phyloP scores from a whole-genome alignment of 345 rosid species.

The Abelmoschus esculentus region DNA sequence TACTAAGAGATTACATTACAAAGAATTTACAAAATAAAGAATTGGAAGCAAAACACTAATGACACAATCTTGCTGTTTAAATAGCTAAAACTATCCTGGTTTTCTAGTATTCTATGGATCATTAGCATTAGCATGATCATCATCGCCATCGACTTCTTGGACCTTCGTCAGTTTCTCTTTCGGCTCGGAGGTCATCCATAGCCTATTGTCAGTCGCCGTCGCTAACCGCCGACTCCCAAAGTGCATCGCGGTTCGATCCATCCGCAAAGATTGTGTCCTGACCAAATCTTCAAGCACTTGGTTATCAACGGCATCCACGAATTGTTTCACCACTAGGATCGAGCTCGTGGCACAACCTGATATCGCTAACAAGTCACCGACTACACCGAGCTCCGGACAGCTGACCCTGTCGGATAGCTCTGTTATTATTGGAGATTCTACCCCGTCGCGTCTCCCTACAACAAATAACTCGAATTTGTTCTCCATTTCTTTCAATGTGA shows the following conservation, averaged over 20 bases:
- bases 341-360: constrained; percentile 70
- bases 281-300: background rate
- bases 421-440: constrained; percentile 55
- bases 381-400: constrained; percentile 86
- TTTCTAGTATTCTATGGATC: background rate
- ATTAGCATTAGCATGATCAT: background rate
- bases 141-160: background rate
- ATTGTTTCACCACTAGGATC: constrained; percentile 81
- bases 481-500: constrained; percentile 61
- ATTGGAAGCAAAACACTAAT: background rate
- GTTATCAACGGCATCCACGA: background rate
- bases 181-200: background rate
- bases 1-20: background rate
- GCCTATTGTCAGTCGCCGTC: background rate
- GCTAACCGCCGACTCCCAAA: background rate
- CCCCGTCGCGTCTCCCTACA: constrained; percentile 85
- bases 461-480: constrained; percentile 60
- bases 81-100: background rate
- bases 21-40: too few relatives aligned
- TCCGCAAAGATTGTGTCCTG: background rate
- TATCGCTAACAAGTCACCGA: constrained; percentile 79
- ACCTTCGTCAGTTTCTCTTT: background rate
- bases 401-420: constrained; percentile 82
- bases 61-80: background rate
- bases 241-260: background rate